A percentile compares a stretch with the other conserved stretches of the same genome.
Conservation (phyloP, 495 filamentous ascomycete genomes). For the Darksidea phi region DNA sequence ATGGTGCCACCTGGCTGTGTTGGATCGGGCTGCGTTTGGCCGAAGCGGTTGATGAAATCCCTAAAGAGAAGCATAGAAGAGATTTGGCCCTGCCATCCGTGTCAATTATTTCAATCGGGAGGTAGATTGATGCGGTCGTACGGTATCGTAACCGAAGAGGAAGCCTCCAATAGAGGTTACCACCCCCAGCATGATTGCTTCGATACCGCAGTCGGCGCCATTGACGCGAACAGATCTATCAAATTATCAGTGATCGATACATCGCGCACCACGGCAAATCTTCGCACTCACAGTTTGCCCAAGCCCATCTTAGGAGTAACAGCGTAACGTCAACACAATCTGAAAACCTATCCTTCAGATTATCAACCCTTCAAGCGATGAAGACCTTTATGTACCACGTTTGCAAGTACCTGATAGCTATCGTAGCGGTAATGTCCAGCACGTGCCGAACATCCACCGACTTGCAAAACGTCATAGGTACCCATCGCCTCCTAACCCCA, state of each 20-base stretch:
- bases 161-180: constrained; percentile 26
- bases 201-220: constrained; percentile 26
- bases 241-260: background rate
- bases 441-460: background rate
- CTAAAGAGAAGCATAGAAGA: constrained; percentile 15
- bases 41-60: constrained; percentile 27
- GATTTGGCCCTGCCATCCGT: constrained; percentile 9
- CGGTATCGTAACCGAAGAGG: constrained; percentile 22
- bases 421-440: background rate
- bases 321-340: background rate
- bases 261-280: background rate
- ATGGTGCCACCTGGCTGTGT: background rate
- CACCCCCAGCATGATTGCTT: constrained; percentile 21
- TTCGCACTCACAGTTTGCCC: constrained; percentile 11
- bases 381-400: background rate
- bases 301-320: constrained; percentile 3
- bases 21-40: background rate
- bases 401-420: background rate
- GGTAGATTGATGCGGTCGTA: background rate
- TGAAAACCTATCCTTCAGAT: background rate
- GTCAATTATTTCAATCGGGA: background rate
- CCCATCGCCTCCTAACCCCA: background rate
- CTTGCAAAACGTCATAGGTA: background rate
- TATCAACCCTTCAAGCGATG: background rate
- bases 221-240: constrained; percentile 18